Conservation (phyloP, 2,329 filamentous ascomycete genomes). For the Fusarium dlaminii region DNA sequence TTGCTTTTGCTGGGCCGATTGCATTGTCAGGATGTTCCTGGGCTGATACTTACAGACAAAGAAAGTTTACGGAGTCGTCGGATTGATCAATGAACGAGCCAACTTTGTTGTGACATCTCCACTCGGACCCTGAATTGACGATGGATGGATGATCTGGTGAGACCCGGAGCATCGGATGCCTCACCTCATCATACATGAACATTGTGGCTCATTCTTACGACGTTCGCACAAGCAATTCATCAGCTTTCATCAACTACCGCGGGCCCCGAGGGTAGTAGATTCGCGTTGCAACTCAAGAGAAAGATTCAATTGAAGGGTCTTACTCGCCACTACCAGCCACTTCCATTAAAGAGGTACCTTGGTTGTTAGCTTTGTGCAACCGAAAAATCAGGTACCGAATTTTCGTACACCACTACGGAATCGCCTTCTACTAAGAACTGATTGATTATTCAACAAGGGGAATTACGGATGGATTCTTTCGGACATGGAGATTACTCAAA, state of each 20-base stretch:
- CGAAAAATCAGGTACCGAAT: conserved; percentile 10
- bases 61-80: conserved; percentile 3
- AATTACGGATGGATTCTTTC: neutral
- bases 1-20: conserved; percentile 20
- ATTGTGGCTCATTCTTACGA: conserved; percentile 19
- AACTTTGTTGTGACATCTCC: conserved; percentile 7
- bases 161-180: conserved; percentile 13
- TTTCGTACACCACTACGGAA: conserved; percentile 25
- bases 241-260: neutral
- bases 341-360: conserved; percentile 25
- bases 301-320: conserved; percentile 23
- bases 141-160: neutral
- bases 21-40: conserved; percentile 22
- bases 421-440: conserved; percentile 22
- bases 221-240: neutral
- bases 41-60: conserved; percentile 18
- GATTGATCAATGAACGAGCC: conserved; percentile 4
- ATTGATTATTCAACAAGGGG: neutral
- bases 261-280: conserved; percentile 11
- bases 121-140: conserved; percentile 30
- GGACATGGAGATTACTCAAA: conserved; percentile 9
- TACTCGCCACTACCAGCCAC: conserved; percentile 43
- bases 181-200: conserved; percentile 11
- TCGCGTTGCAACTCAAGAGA: neutral
- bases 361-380: neutral